A percentile compares a stretch with the other conserved stretches of the same genome.
Conservation (phyloP, 179 eudicot genomes). For the Beta corolliflora region DNA sequence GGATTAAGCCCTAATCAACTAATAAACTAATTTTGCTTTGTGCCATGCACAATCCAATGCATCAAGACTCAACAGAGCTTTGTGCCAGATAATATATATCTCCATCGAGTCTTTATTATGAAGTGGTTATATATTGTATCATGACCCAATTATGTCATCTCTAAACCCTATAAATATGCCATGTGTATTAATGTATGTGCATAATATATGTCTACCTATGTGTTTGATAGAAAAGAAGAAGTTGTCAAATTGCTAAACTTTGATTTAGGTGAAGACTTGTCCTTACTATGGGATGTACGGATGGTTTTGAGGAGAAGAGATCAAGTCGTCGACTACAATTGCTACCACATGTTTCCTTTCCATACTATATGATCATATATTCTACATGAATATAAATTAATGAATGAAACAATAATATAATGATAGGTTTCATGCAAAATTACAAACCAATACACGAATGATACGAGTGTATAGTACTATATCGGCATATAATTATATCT, state of each 20-base stretch:
- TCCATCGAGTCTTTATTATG: too few species aligned
- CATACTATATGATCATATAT: not conserved
- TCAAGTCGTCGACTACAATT: not conserved
- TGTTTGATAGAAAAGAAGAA: too few species aligned
- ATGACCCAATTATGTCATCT: too few species aligned
- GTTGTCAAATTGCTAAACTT: not conserved
- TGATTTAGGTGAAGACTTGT: not conserved
- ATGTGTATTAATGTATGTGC: too few species aligned
- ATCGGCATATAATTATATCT: slow-evolving; percentile 23
- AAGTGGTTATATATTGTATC: too few species aligned
- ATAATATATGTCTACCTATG: too few species aligned
- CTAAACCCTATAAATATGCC: too few species aligned
- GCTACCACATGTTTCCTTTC: slow-evolving; percentile 24
- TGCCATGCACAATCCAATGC: too few species aligned
- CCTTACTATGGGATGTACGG: slow-evolving; percentile 15
- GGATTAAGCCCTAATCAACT: too few species aligned
- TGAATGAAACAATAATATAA: not conserved
- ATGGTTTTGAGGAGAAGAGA: not conserved
- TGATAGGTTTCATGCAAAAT: not conserved
- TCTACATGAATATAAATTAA: slow-evolving; percentile 11
- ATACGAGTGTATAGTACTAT: not conserved
- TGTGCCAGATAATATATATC: too few species aligned
- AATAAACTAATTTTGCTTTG: too few species aligned
- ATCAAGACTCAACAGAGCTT: too few species aligned
- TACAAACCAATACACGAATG: not conserved